Percentiles rank a stretch among this genome's conserved stretches.
phyloP scores from a whole-genome alignment of 768 basidiomycete species.

The Kwoniella sp. region DNA sequence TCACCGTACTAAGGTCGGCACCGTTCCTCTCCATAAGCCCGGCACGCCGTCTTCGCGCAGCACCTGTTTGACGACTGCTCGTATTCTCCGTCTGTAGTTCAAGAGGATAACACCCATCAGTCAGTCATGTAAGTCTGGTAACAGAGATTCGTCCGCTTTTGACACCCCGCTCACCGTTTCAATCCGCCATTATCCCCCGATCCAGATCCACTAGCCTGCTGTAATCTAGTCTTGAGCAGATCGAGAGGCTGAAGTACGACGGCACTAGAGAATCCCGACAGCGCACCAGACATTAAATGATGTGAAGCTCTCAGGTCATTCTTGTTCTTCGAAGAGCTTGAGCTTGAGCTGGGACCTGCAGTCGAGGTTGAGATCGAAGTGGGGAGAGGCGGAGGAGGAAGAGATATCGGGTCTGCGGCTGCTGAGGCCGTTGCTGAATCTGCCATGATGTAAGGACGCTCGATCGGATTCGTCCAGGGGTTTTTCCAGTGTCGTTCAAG shows the following conservation, averaged over 20 bases:
- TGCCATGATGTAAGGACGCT: background rate
- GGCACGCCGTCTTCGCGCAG: constrained; percentile 65
- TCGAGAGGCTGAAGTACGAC: constrained; percentile 62
- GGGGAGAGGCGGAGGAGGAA: background rate
- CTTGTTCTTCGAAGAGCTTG: background rate
- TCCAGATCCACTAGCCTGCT: constrained; percentile 60
- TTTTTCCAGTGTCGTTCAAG: too few species aligned
- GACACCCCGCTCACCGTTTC: background rate
- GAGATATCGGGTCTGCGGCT: constrained; percentile 2
- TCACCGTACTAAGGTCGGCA: constrained; percentile 72
- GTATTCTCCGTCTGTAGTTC: constrained; percentile 10
- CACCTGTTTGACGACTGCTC: constrained; percentile 58
- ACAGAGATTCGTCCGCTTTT: background rate
- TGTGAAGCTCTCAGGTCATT: constrained; percentile 39
- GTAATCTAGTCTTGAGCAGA: constrained; percentile 85
- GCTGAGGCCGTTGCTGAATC: constrained; percentile 1
- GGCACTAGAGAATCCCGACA: constrained; percentile 52
- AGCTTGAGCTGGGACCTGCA: constrained; percentile 14
- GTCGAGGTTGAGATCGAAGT: background rate
- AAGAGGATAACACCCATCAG: background rate
- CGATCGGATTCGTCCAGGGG: background rate
- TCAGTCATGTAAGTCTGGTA: too few species aligned
- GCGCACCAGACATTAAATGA: constrained; percentile 50
- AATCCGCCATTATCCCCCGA: background rate
- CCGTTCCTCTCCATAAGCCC: constrained; percentile 87